These are phyloP conservation scores for Rubus idaeus DNA, from an alignment of 306 rosid genomes.

Conservation along the genomic window DNA sequence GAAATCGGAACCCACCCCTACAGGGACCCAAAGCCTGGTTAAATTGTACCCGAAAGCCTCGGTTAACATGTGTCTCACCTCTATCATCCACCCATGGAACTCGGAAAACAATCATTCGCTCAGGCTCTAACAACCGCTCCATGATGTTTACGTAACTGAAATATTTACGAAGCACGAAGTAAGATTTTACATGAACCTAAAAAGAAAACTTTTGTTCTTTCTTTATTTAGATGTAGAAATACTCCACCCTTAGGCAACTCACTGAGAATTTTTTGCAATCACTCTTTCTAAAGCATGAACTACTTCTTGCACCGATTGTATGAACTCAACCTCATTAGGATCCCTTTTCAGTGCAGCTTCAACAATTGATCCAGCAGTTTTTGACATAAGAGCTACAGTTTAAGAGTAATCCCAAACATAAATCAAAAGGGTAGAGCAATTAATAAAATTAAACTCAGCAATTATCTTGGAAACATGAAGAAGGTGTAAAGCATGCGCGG, in stretches of 20 bases:
- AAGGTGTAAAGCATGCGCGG: slow-evolving; percentile 5
- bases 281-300: slow-evolving; percentile 96
- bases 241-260: slow-evolving; percentile 39
- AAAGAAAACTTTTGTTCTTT: neutral
- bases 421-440: slow-evolving; percentile 29
- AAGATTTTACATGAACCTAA: slow-evolving; percentile 19
- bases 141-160: slow-evolving; percentile 90
- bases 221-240: neutral
- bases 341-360: slow-evolving; percentile 94
- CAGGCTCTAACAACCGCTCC: slow-evolving; percentile 98
- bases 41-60: slow-evolving; percentile 91
- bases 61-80: slow-evolving; percentile 81
- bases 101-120: slow-evolving; percentile 83
- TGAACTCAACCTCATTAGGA: slow-evolving; percentile 87
- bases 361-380: slow-evolving; percentile 91
- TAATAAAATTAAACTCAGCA: slow-evolving; percentile 8
- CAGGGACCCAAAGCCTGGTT: slow-evolving; percentile 98
- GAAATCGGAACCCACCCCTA: slow-evolving; percentile 94
- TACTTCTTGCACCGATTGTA: slow-evolving; percentile 80
- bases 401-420: slow-evolving; percentile 38
- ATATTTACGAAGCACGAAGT: slow-evolving; percentile 23
- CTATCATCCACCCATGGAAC: slow-evolving; percentile 97
- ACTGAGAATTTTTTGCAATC: slow-evolving; percentile 92
- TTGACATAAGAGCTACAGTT: slow-evolving; percentile 81
- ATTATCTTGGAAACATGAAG: slow-evolving; percentile 2